phyloP scores from a whole-genome alignment of 2,329 filamentous ascomycete genomes.

The Aspergillus japonicus region DNA sequence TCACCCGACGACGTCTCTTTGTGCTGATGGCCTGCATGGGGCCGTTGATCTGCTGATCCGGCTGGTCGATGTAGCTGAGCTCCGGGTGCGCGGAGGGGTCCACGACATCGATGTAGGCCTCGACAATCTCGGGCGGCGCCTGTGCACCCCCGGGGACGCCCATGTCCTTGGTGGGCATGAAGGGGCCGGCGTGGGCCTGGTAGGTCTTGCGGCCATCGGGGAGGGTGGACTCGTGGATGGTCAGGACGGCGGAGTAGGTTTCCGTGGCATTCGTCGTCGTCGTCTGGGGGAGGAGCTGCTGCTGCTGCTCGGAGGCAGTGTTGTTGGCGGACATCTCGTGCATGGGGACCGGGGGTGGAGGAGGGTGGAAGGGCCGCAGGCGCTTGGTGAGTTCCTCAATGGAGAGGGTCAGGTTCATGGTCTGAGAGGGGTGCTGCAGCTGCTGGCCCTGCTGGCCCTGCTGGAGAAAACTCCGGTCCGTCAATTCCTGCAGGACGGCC shows the following conservation, averaged over 20 bases:
- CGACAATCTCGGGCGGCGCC: constrained; percentile 23
- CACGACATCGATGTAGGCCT: constrained; percentile 54
- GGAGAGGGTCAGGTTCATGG: constrained; percentile 57
- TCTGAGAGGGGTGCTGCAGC: constrained; percentile 25
- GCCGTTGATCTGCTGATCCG: constrained; percentile 55
- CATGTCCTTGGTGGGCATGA: constrained; percentile 44
- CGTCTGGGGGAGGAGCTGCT: constrained; percentile 40
- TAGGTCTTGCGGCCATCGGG: constrained; percentile 52
- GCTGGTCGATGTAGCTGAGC: constrained; percentile 60
- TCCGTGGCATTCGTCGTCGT: background rate
- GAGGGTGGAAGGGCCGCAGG: constrained; percentile 78
- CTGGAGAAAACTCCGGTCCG: background rate
- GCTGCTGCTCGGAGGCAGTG: constrained; percentile 38
- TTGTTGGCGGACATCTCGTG: background rate
- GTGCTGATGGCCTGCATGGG: constrained; percentile 83
- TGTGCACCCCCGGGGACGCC: constrained; percentile 33
- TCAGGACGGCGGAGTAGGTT: constrained; percentile 51
- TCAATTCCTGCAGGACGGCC: constrained; percentile 11
- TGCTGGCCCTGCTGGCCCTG: constrained; percentile 33
- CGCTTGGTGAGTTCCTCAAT: constrained; percentile 67
- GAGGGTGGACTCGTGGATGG: constrained; percentile 54
- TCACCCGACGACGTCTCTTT: constrained; percentile 85
- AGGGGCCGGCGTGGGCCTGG: constrained; percentile 51
- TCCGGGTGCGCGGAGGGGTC: constrained; percentile 40
- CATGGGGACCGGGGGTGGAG: constrained; percentile 64